These are phyloP conservation scores for Areca catechu DNA, from an alignment of 176 grass and related monocot species.

Conservation along the genomic window DNA sequence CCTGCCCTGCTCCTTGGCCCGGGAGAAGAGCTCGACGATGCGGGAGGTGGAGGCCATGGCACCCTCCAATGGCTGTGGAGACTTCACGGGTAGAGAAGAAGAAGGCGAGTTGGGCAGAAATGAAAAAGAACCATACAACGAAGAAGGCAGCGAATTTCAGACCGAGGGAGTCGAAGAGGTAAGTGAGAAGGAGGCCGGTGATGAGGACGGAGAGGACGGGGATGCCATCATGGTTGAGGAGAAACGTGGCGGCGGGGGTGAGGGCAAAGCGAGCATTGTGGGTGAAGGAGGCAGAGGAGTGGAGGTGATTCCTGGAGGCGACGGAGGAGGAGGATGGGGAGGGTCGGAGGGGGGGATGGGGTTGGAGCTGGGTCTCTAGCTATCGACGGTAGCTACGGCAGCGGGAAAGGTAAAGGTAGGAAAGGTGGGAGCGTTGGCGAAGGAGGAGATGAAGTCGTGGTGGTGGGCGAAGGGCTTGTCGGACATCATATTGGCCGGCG, in stretches of 20 bases:
- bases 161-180: too few species aligned
- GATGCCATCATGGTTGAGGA: conserved; percentile 89
- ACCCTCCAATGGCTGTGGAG: too few species aligned
- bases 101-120: conserved; percentile 70
- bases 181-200: too few species aligned
- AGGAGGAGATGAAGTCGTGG: conserved; percentile 64
- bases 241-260: conserved; percentile 59
- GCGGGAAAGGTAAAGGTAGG: conserved; percentile 38
- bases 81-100: too few species aligned
- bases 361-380: conserved; percentile 42
- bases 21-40: too few species aligned
- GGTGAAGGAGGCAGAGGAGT: conserved; percentile 41
- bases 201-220: too few species aligned
- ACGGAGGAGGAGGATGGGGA: conserved; percentile 24
- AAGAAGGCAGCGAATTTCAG: conserved; percentile 84
- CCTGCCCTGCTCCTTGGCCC: too few species aligned
- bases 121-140: conserved; percentile 57
- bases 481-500: too few species aligned
- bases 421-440: conserved; percentile 42
- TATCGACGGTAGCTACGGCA: conserved; percentile 39
- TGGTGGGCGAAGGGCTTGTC: conserved; percentile 45
- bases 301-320: conserved; percentile 10
- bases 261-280: conserved; percentile 60
- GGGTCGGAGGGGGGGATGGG: conserved; percentile 38
- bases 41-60: too few species aligned